A percentile compares a stretch with the other conserved stretches of the same genome.
These are phyloP conservation scores for Pleurozium schreberi DNA, from an alignment of 225 moss, liverwort and hornwort species.

Conservation along the genomic window DNA sequence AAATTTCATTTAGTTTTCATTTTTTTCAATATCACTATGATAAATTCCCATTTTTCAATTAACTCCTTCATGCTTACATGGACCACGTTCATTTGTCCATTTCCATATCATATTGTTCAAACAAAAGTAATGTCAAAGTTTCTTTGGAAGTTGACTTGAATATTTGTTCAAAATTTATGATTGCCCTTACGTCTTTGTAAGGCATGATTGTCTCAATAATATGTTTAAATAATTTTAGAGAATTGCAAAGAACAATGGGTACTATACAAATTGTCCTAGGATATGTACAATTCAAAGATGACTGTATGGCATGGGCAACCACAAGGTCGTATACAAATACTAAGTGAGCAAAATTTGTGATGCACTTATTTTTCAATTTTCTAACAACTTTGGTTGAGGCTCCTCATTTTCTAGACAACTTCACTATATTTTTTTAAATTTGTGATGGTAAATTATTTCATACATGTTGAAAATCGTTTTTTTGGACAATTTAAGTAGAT, in stretches of 20 bases:
- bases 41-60: not conserved
- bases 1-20: not conserved
- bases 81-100: not conserved
- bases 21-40: not conserved
- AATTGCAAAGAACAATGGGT: not conserved
- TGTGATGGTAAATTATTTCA: not conserved
- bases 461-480: not conserved
- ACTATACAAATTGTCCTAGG: not conserved
- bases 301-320: not conserved
- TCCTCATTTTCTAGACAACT: not conserved
- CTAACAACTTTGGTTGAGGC: not conserved
- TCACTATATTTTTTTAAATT: not conserved
- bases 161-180: not conserved
- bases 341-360: not conserved
- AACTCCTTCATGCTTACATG: not conserved
- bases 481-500: not conserved
- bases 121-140: not conserved
- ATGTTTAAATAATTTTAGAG: not conserved
- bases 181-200: not conserved
- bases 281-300: not conserved
- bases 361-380: rapidly evolving
- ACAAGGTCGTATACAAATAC: not conserved
- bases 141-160: not conserved
- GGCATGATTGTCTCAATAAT: not conserved
- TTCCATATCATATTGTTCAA: not conserved